Base-by-base conservation (phyloP, 768 basidiomycete genomes). In the Tremella fuciformis region DNA sequence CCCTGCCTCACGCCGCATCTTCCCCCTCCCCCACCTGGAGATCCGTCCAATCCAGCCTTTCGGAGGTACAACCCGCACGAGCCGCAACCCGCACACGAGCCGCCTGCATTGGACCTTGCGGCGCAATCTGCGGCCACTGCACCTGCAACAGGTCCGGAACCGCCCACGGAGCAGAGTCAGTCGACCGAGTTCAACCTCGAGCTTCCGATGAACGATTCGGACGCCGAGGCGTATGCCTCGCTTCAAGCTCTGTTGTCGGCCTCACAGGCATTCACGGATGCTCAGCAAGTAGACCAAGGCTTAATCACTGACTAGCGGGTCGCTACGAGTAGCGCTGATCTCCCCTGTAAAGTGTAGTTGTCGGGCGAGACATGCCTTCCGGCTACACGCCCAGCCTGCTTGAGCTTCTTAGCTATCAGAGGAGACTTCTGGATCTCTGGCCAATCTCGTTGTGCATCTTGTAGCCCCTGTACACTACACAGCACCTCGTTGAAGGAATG, bases 21-120 rank as follows among this genome's bases (percentile, higher is more conserved):
- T 16, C 69, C 69, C 0, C 22, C 63, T 39, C 71, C 71, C 2
- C 66, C 69, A 1, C 63, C 69, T 3, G 69, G 69, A 3, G 60
- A 73, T 55, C 67, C 71, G 1, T 55, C 58, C 19, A 40, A 68
- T 29, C 61, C 69, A 9, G 56, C 60, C 4, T 69, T 70, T 54
- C 54, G 53, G 25, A 64, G 52, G 8, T 73, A 61, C 53, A 58
- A 70, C 34, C 67, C 71, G 1, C 22, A 46, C 42, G 42, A 46
- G 22, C 42, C 42, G 8, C 42, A 22, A 46, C 42, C n/a, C n/a
- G 15, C 22, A n/a, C n/a, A 46, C 22, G n/a, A n/a, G 6, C 42
- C 42, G n/a, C n/a, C n/a, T 46, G n/a, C n/a, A 4, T 22, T 22
- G 22, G n/a, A 46, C n/a, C n/a, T 46, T 46, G 42, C 42, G 42